Evolutionary conservation across 1,284 basidiomycete species (phyloP), one percentile per base, ranked within the genome.

Genomic region (Ceratobasidium sp.): DNA sequence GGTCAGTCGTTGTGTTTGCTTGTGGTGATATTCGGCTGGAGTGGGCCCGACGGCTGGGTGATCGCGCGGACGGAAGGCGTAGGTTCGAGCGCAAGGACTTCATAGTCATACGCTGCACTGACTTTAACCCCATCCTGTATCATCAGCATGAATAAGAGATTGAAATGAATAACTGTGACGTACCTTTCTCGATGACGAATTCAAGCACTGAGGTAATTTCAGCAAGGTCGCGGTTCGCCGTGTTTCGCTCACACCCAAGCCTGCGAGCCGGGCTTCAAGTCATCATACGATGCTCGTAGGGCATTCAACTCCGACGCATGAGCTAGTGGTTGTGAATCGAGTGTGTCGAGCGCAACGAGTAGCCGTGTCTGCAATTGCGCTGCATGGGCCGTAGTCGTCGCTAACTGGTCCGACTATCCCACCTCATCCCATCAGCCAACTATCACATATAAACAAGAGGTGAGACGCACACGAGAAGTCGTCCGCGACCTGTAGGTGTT

Each of bases 141-240:
- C 21, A 41, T 23, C 13, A 11, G 14, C 11, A n/a, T n/a, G n/a
- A n/a, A 41, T 6, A 38, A 41, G 26, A 13, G 18, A n/a, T n/a
- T n/a, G n/a, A n/a, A n/a, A n/a, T 57, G 28, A 30, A 23, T 7
- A 57, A 30, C 35, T 57, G 54, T 23, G 1, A n/a, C 64, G 23
- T n/a, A 69, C 64, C 64, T 69, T 69, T 69, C 52, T 69, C 64
- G 50, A 69, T 38, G 8, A 69, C 64, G 28, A 69, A 43, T 23
- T 69, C 64, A 3, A 69, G 38, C 21, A 69, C 64, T 1, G 64
- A 28, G 38, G 64, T 69, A 50, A 69, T 69, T 57, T 69, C 64
- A 69, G 64, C 64, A 50, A 69, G 38, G 23, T 69, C 64, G 14
- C 57, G 50, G 41, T 69, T 69, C 7, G 64, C 64, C 18, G 64